phyloP scores from a whole-genome alignment of 2,329 filamentous ascomycete genomes.

The Penicillium glabrum region DNA sequence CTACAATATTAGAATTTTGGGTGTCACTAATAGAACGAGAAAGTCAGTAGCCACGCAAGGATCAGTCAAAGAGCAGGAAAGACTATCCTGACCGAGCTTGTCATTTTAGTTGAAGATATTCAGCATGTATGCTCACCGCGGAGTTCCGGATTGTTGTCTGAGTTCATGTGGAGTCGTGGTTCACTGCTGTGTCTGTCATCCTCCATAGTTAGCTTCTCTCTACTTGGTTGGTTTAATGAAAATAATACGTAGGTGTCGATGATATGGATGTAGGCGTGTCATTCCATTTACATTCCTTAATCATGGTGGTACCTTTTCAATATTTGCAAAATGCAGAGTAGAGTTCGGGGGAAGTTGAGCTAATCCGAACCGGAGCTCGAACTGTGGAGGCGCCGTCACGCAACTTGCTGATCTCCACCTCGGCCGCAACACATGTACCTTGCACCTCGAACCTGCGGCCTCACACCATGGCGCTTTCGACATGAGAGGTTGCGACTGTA shows the following conservation, averaged over 20 bases:
- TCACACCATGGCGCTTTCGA: conserved; percentile 17
- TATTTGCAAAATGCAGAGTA: background rate
- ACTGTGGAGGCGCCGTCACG: conserved; percentile 13
- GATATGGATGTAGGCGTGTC: background rate
- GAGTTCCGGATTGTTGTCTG: background rate
- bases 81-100: background rate
- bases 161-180: background rate
- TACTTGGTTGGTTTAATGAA: background rate
- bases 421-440: conserved; percentile 13
- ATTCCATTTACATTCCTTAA: background rate
- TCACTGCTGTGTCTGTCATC: background rate
- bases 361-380: background rate
- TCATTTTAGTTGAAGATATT: background rate
- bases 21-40: too few relatives aligned
- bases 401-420: conserved; percentile 11
- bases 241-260: background rate
- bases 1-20: too few relatives aligned
- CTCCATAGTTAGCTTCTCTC: background rate
- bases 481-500: conserved; percentile 31
- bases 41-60: too few relatives aligned
- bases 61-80: too few relatives aligned
- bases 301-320: background rate
- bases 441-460: conserved; percentile 8
- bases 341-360: background rate
- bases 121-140: background rate